Evolutionary conservation across 768 basidiomycete species (phyloP).

Genomic region (Mycena galopus): DNA sequence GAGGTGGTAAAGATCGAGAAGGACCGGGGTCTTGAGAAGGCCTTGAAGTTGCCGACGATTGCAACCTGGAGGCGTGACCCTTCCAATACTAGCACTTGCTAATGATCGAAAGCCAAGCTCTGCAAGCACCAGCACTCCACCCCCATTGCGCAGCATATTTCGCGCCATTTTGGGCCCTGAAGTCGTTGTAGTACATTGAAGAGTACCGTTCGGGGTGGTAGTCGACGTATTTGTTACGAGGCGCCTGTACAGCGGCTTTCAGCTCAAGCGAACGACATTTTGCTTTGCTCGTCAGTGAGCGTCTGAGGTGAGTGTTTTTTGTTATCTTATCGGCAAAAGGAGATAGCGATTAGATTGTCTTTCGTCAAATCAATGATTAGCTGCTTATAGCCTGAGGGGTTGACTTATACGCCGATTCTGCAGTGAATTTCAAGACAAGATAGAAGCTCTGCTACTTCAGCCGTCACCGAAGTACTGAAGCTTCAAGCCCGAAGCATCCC

Average conservation of each 20-base stretch:
- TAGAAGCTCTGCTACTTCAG: no score
- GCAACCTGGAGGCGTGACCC: conserved; percentile 11
- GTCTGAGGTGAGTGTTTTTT: not conserved
- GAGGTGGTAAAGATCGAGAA: conserved; percentile 47
- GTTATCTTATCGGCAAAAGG: no score
- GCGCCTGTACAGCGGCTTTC: no score
- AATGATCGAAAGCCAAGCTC: conserved; percentile 56
- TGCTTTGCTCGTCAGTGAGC: not conserved
- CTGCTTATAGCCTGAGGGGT: no score
- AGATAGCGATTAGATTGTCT: no score
- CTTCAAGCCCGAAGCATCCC: no score
- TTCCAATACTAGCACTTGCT: conserved; percentile 50
- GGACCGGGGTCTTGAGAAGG: conserved; percentile 40
- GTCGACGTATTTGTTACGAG: no score
- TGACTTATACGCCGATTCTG: no score
- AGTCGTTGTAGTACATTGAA: conserved; percentile 6
- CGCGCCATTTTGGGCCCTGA: conserved; percentile 26
- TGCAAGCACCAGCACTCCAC: conserved; percentile 54
- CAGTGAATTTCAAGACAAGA: no score
- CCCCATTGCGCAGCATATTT: conserved; percentile 51
- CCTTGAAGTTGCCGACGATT: conserved; percentile 38
- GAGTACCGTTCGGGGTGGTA: conserved; percentile 21
- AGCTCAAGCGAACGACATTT: no score
- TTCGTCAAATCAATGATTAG: no score
- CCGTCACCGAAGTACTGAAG: no score